These are phyloP conservation scores for Isoetes taiwanensis DNA, from an alignment of 75 land plant species.

Conservation along the genomic window DNA sequence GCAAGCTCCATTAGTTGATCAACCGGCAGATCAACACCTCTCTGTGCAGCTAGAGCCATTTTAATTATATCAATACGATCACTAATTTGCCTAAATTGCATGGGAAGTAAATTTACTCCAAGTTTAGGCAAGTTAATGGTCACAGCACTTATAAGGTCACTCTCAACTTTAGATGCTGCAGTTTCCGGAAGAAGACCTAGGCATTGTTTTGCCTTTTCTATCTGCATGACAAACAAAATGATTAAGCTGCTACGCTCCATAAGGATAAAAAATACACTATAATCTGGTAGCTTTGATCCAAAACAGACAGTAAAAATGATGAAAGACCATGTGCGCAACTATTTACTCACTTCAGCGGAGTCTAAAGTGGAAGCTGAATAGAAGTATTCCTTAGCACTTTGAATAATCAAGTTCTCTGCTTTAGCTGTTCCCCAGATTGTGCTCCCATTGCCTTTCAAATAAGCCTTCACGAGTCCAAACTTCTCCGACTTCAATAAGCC, in stretches of 20 bases:
- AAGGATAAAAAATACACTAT: background rate
- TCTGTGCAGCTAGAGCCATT: conserved; percentile 50
- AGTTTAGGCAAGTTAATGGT: conserved; percentile 72
- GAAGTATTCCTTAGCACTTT: conserved; percentile 84
- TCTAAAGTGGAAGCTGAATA: conserved; percentile 82
- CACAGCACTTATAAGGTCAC: conserved; percentile 69
- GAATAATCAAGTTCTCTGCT: conserved; percentile 72
- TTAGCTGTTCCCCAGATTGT: conserved; percentile 45
- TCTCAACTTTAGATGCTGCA: conserved; percentile 51
- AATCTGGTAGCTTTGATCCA: background rate
- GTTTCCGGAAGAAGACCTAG: conserved; percentile 63
- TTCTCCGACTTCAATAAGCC: conserved; percentile 88
- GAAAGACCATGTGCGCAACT: background rate
- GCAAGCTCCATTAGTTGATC: conserved; percentile 87
- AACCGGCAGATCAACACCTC: conserved; percentile 57
- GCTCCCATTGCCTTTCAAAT: conserved; percentile 46
- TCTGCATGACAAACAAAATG: conserved; percentile 32
- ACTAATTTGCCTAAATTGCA: conserved; percentile 79
- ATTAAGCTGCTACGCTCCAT: background rate
- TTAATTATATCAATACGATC: conserved; percentile 84
- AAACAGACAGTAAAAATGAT: background rate
- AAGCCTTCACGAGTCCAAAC: conserved; percentile 75
- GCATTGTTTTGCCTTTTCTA: conserved; percentile 88
- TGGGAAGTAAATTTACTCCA: conserved; percentile 78
- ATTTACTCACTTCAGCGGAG: conserved; percentile 51